These are phyloP conservation scores for Wickerhamomyces alni DNA, from an alignment of 805 yeast genomes.

Conservation along the genomic window DNA sequence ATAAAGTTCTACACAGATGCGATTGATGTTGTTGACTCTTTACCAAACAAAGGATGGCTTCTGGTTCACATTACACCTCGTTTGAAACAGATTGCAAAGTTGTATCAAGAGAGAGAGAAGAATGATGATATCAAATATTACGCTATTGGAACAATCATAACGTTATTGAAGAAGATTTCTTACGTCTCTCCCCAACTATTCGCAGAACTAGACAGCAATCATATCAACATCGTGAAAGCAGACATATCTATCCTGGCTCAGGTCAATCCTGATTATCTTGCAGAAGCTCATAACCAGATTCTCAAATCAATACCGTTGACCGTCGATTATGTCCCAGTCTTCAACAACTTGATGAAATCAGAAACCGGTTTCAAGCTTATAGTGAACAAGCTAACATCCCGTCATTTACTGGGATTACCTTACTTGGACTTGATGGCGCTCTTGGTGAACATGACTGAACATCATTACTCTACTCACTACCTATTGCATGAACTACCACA, in stretches of 20 bases:
- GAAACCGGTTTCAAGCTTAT: constrained; percentile 6
- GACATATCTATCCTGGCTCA: constrained; percentile 9
- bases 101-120: constrained; percentile 9
- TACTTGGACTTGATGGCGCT: constrained; percentile 18
- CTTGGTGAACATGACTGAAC: constrained; percentile 5
- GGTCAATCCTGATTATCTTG: constrained; percentile 15
- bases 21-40: constrained; percentile 9
- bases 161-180: constrained; percentile 15
- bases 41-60: constrained; percentile 15
- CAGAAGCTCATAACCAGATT: constrained; percentile 6
- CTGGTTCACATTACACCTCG: constrained; percentile 6
- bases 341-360: constrained; percentile 10
- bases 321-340: constrained; percentile 9
- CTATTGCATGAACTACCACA: constrained; percentile 15
- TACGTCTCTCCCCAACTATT: constrained; percentile 6
- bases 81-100: constrained; percentile 7
- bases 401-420: constrained; percentile 11
- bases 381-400: constrained; percentile 6
- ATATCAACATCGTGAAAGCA: constrained; percentile 3
- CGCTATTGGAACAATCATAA: constrained; percentile 11
- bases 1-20: constrained; percentile 16
- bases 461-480: constrained; percentile 8
- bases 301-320: constrained; percentile 8
- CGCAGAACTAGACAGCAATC: constrained; percentile 6
- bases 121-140: constrained; percentile 12